phyloP scores from a whole-genome alignment of 768 basidiomycete species.

The Russula sp. region DNA sequence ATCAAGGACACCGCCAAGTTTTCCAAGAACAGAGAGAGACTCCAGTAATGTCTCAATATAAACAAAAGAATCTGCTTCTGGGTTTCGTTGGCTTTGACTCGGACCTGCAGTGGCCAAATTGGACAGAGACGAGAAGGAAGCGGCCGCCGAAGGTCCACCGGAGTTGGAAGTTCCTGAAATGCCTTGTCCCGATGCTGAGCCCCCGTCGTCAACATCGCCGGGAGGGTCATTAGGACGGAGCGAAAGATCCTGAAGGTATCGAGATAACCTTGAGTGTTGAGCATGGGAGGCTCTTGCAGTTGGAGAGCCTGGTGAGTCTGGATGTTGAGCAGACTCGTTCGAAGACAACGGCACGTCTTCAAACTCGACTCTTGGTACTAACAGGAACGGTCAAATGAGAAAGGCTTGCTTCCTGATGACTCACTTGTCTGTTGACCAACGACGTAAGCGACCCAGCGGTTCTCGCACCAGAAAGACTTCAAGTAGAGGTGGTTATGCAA shows the following conservation, averaged over 20 bases:
- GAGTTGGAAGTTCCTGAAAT: slow-evolving; percentile 30
- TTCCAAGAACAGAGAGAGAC: slow-evolving; percentile 87
- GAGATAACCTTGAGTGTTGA: slow-evolving; percentile 52
- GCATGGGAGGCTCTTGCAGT: slow-evolving; percentile 44
- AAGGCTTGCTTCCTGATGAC: slow-evolving; percentile 35
- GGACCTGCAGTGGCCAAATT: slow-evolving; percentile 23
- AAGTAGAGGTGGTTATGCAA: slow-evolving; percentile 96
- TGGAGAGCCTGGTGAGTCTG: slow-evolving; percentile 38
- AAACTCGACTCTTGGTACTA: slow-evolving; percentile 66
- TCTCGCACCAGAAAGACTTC: slow-evolving; percentile 94
- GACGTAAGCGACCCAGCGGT: slow-evolving; percentile 82
- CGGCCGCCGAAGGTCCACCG: slow-evolving; percentile 28
- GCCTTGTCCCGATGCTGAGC: slow-evolving; percentile 30
- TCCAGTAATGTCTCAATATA: slow-evolving; percentile 93
- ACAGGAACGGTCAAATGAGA: slow-evolving; percentile 16
- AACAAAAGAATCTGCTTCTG: slow-evolving; percentile 88
- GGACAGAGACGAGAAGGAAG: slow-evolving; percentile 30
- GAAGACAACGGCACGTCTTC: slow-evolving; percentile 45
- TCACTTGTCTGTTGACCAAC: slow-evolving; percentile 75
- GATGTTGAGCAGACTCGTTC: slow-evolving; percentile 33
- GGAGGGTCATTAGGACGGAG: slow-evolving; percentile 78
- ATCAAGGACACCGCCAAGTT: slow-evolving; percentile 81
- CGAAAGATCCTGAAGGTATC: slow-evolving; percentile 62
- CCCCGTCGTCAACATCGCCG: slow-evolving; percentile 52
- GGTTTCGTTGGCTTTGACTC: slow-evolving; percentile 47